Conservation (phyloP, 352 stramenopile genomes). For the Phytophthora podocarpi region DNA sequence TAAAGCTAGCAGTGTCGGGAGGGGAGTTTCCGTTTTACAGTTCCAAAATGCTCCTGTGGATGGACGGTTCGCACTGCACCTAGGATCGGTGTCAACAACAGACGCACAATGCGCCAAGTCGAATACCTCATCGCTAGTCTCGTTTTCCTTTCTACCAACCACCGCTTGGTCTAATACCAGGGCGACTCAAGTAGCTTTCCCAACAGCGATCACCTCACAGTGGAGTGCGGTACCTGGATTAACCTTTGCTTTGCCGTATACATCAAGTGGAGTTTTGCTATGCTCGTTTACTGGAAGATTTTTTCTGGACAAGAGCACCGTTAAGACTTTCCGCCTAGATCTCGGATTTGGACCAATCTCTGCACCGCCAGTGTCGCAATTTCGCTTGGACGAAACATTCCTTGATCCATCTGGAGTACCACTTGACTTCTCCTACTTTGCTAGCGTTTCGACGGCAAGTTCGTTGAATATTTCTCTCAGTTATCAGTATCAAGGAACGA, state of each 20-base stretch:
- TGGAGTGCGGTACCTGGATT: constrained; percentile 46
- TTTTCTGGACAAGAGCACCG: constrained; percentile 51
- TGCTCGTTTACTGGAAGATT: constrained; percentile 56
- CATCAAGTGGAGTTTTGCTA: constrained; percentile 43
- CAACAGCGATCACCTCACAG: constrained; percentile 30
- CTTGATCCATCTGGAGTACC: constrained; percentile 50
- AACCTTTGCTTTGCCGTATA: constrained; percentile 14
- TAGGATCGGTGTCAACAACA: constrained; percentile 39
- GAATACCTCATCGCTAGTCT: constrained; percentile 55
- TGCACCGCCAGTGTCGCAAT: constrained; percentile 23
- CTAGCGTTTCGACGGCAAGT: constrained; percentile 10
- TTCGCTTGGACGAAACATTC: constrained; percentile 47
- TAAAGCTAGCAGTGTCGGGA: constrained; percentile 43
- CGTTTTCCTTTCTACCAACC: constrained; percentile 46
- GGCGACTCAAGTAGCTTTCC: constrained; percentile 33
- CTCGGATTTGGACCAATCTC: constrained; percentile 36
- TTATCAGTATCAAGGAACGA: constrained; percentile 48
- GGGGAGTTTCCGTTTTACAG: constrained; percentile 47
- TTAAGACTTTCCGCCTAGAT: constrained; percentile 57
- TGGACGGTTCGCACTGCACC: constrained; percentile 44
- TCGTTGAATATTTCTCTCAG: constrained; percentile 31
- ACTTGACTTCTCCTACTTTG: constrained; percentile 56
- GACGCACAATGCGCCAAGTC: constrained; percentile 35
- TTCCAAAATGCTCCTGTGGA: constrained; percentile 45
- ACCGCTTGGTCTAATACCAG: constrained; percentile 20